Evolutionary conservation across 345 rosid species (phyloP).

Genomic region (Melaleuca quinquenervia): DNA sequence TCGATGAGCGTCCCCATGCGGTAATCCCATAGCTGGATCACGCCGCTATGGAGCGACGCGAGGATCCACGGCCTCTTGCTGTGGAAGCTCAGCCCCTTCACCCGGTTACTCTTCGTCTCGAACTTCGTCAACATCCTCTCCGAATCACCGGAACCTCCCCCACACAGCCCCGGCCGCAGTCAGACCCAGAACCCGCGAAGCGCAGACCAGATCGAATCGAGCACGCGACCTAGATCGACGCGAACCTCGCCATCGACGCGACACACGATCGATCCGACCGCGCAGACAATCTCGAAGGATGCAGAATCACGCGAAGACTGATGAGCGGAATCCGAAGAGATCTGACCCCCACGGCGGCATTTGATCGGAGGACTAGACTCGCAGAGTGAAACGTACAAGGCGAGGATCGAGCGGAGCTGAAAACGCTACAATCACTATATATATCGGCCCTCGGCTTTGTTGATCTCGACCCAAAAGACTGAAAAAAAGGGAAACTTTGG

Average conservation of each 20-base stretch:
- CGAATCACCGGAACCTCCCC: background rate
- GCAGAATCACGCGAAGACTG: background rate
- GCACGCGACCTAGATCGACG: background rate
- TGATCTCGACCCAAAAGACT: background rate
- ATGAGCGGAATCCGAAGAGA: background rate
- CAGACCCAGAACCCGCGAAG: background rate
- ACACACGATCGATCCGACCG: background rate
- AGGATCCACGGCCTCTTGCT: conserved; percentile 97
- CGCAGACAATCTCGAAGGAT: background rate
- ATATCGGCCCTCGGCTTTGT: background rate
- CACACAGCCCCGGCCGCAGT: background rate
- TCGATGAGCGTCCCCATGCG: conserved; percentile 96
- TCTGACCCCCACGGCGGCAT: background rate
- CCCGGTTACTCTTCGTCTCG: conserved; percentile 97
- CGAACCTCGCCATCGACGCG: background rate
- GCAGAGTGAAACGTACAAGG: background rate
- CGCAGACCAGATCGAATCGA: background rate
- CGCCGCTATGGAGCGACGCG: conserved; percentile 97
- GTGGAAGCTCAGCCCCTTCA: conserved; percentile 95
- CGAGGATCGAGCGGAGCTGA: background rate
- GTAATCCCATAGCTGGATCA: conserved; percentile 99
- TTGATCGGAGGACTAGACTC: background rate
- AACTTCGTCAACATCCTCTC: conserved; percentile 86
- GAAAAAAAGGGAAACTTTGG: background rate
- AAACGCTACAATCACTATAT: background rate